Evolutionary conservation across 257 asterid genomes (phyloP), one percentile per base, ranked within the genome.

Genomic region (Coffea canephora): DNA sequence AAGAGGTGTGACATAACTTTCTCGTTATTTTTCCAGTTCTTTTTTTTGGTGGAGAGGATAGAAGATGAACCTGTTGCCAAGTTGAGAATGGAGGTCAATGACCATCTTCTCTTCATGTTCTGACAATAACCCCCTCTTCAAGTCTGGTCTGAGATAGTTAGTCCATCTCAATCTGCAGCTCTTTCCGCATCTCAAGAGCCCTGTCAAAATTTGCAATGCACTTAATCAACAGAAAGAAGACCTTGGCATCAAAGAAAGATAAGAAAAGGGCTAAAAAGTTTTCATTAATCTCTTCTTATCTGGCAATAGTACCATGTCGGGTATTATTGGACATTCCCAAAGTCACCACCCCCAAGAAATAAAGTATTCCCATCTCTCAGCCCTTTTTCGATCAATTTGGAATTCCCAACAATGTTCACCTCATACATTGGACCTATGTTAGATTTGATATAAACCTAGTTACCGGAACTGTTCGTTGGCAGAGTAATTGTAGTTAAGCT

Each of bases 161-260:
- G 97, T 93, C 98, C 98, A 95, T 85, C 98, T 90, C 77, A 93
- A 77, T 85, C 98, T 87, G 85, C 98, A 94, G 84, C 98, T 94
- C 87, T 94, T 94, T 71, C 99, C 98, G 82, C 98, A 95, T 79
- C 99, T 89, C 86, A 95, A 81, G 55, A 95, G 82, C 77, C 97
- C 99, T 95, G 86, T 67, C 16, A 87, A 74, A 50, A 84, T 73
- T 31, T 27, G 34, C 34, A 31, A 31, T 31, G 34, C 34, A 31
- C 34, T 31, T 31, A 31, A 31, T 31, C 34, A 31, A 31, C 34
- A 31, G 34, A 31, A 31, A 31, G 34, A 31, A 31, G 34, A 31
- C 34, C 34, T 31, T 31, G 34, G 34, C 34, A 31, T 31, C 21
- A 76, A 80, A 69, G 64, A 43, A 8, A 25, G 18, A 77, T 54